These are phyloP conservation scores for Boletus edulis DNA, from an alignment of 768 basidiomycete species.

Conservation along the genomic window DNA sequence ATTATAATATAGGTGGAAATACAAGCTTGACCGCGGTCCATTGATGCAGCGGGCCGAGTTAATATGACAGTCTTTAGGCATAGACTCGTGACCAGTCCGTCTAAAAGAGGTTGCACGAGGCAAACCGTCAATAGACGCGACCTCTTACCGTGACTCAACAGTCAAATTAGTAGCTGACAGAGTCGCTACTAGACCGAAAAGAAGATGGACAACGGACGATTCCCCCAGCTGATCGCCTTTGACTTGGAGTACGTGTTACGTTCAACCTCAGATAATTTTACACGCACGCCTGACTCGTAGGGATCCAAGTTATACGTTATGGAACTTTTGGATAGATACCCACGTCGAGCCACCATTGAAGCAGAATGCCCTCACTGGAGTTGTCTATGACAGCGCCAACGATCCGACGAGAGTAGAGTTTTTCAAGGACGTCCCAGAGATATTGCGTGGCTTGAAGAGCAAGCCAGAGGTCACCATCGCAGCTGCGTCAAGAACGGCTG, in stretches of 20 bases:
- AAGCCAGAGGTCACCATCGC: slow-evolving; percentile 53
- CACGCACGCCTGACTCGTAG: neutral
- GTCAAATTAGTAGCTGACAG: too few species aligned
- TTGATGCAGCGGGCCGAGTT: too few species aligned
- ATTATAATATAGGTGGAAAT: too few species aligned
- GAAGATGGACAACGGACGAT: slow-evolving; percentile 23
- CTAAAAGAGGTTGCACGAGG: too few species aligned
- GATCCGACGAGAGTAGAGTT: slow-evolving; percentile 49
- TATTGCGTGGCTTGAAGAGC: slow-evolving; percentile 56
- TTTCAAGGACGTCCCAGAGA: slow-evolving; percentile 73
- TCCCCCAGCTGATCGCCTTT: slow-evolving; percentile 72
- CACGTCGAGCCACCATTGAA: slow-evolving; percentile 62
- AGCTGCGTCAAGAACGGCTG: slow-evolving; percentile 71
- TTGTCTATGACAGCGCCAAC: slow-evolving; percentile 23
- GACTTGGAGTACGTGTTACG: slow-evolving; percentile 65
- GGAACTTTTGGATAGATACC: slow-evolving; percentile 86
- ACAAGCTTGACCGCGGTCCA: too few species aligned
- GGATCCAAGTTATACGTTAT: slow-evolving; percentile 68
- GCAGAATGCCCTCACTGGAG: slow-evolving; percentile 34
- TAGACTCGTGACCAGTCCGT: too few species aligned
- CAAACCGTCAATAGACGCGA: too few species aligned
- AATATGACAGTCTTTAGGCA: too few species aligned
- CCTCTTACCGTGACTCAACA: too few species aligned
- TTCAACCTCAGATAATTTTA: slow-evolving; percentile 2
- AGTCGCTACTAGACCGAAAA: neutral